A percentile compares a stretch with the other conserved stretches of the same genome.
Evolutionary conservation across 2,329 filamentous ascomycete genomes (phyloP).

Genomic region (Eutypa lata): DNA sequence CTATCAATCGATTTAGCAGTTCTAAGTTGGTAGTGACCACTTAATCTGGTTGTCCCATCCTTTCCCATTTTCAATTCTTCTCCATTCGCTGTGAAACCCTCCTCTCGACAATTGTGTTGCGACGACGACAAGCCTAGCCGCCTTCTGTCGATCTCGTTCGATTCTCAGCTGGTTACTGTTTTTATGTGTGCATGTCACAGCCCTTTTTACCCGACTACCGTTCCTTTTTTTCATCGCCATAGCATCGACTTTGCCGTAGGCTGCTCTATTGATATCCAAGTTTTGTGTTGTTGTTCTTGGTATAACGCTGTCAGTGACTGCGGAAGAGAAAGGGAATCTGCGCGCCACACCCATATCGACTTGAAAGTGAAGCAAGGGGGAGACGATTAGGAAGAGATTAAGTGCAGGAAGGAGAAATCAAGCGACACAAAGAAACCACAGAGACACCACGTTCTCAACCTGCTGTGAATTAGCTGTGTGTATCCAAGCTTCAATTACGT

Average conservation of each 20-base stretch:
- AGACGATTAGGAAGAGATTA: not conserved
- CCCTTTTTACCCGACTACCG: not conserved
- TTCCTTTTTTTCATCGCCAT: not conserved
- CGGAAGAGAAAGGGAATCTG: not conserved
- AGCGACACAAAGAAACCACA: not conserved
- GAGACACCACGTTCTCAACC: not conserved
- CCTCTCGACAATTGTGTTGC: conserved; percentile 7
- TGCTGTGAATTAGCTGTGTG: not conserved
- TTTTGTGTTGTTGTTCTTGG: not conserved
- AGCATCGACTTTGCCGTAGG: not conserved
- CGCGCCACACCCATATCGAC: not conserved
- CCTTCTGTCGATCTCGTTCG: conserved; percentile 21
- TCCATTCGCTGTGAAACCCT: not conserved
- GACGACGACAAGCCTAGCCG: conserved; percentile 24
- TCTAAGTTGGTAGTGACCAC: not conserved
- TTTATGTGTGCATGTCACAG: conserved; percentile 8
- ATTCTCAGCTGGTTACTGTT: conserved; percentile 21
- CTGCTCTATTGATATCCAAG: not conserved
- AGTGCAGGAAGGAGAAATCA: not conserved
- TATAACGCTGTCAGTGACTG: not conserved
- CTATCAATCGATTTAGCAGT: not conserved
- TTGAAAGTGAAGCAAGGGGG: not conserved
- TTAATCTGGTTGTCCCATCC: not conserved
- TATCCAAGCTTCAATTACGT: not conserved
- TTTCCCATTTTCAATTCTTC: not conserved